Evolutionary conservation across 2,329 filamentous ascomycete species (phyloP).

Genomic region (Erysiphe neolycopersici): DNA sequence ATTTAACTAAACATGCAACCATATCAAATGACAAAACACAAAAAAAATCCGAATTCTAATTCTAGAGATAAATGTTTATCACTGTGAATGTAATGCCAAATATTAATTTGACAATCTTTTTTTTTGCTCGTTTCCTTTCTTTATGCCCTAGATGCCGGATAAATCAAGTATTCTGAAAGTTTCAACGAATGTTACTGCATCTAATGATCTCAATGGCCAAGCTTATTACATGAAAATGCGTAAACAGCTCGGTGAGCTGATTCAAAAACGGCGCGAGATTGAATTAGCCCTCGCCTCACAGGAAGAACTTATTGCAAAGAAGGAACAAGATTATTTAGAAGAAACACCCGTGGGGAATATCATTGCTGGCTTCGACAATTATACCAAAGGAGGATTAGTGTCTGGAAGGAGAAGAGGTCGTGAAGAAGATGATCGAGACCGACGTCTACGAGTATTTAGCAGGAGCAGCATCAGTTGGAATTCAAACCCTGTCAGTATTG

Average conservation of each 20-base stretch:
- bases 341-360: conserved; percentile 80
- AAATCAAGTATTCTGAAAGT: conserved; percentile 9
- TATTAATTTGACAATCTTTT: too few relatives aligned
- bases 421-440: conserved; percentile 18
- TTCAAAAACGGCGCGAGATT: conserved; percentile 33
- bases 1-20: too few relatives aligned
- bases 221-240: conserved; percentile 52
- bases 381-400: conserved; percentile 62
- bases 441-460: conserved; percentile 1
- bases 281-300: conserved; percentile 6
- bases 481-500: conserved; percentile 15
- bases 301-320: conserved; percentile 62
- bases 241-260: conserved; percentile 35
- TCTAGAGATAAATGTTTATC: too few relatives aligned
- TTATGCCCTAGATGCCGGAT: conserved; percentile 19
- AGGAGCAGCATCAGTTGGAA: conserved; percentile 30
- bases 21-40: too few relatives aligned
- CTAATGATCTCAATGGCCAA: conserved; percentile 20
- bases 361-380: conserved; percentile 91
- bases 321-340: conserved; percentile 74
- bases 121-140: too few relatives aligned
- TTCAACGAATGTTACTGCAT: conserved; percentile 7
- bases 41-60: too few relatives aligned
- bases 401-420: conserved; percentile 32
- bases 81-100: too few relatives aligned